These are phyloP conservation scores for Setomelanomma holmii DNA, from an alignment of 2,329 filamentous ascomycete genomes.

Conservation along the genomic window DNA sequence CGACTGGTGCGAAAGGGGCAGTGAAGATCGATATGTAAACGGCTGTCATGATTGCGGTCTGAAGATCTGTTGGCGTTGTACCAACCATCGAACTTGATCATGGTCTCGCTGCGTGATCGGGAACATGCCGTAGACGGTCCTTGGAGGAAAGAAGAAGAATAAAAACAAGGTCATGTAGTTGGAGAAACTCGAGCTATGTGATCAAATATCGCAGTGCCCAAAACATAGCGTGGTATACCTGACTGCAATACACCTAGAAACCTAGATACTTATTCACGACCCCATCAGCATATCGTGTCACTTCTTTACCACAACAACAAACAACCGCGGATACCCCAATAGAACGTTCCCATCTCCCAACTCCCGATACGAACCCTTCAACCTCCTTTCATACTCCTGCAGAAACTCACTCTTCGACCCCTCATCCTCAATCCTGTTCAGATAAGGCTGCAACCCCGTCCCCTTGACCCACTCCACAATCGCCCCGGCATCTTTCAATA, in stretches of 20 bases:
- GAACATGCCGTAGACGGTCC: not conserved
- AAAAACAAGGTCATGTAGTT: too few relatives aligned
- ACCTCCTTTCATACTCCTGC: constrained; percentile 53
- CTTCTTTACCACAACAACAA: constrained; percentile 55
- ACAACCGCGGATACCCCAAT: constrained; percentile 63
- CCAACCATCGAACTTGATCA: constrained; percentile 1
- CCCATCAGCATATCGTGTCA: too few relatives aligned
- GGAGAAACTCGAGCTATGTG: too few relatives aligned
- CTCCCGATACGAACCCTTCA: constrained; percentile 56
- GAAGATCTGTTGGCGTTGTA: constrained; percentile 10
- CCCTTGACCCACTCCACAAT: constrained; percentile 68
- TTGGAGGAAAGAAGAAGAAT: not conserved
- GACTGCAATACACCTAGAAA: too few relatives aligned
- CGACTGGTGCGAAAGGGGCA: not conserved
- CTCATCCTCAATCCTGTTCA: constrained; percentile 57
- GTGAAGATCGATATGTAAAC: constrained; percentile 6
- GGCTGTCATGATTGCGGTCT: constrained; percentile 4
- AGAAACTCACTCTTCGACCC: constrained; percentile 53
- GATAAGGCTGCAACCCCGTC: constrained; percentile 63
- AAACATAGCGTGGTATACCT: too few relatives aligned
- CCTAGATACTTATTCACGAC: too few relatives aligned
- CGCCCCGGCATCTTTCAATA: constrained; percentile 55
- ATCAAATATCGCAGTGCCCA: too few relatives aligned
- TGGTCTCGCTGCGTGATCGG: not conserved
- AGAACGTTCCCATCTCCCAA: constrained; percentile 61